Conservation (phyloP, 345 rosid genomes). For the Bruguiera parviflora region DNA sequence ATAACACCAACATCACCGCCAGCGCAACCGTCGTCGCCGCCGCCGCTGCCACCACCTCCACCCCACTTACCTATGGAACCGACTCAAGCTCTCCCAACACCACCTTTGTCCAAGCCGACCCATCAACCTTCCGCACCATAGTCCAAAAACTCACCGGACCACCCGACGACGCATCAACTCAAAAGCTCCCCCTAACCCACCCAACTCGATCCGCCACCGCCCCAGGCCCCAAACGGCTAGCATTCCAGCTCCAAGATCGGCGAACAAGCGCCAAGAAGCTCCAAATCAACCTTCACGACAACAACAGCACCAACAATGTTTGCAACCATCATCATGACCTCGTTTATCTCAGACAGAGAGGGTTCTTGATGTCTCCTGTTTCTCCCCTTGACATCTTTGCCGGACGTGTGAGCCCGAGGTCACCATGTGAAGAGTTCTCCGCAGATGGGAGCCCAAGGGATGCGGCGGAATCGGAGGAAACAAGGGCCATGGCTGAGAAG, state of each 20-base stretch:
- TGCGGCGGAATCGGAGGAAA: slow-evolving; percentile 26
- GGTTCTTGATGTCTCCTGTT: slow-evolving; percentile 63
- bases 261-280: slow-evolving; percentile 62
- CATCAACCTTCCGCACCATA: slow-evolving; percentile 74
- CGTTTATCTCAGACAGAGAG: slow-evolving; percentile 23
- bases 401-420: slow-evolving; percentile 37
- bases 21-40: slow-evolving; percentile 23
- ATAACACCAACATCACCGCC: background rate
- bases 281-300: slow-evolving; percentile 56
- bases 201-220: slow-evolving; percentile 21
- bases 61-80: slow-evolving; percentile 38
- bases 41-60: slow-evolving; percentile 11
- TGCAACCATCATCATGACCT: slow-evolving; percentile 12
- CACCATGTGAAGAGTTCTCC: slow-evolving; percentile 19
- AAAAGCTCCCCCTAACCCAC: slow-evolving; percentile 48
- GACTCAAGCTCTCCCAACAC: slow-evolving; percentile 57
- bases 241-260: slow-evolving; percentile 85
- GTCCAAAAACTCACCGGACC: slow-evolving; percentile 92
- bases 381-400: slow-evolving; percentile 61
- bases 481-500: slow-evolving; percentile 53
- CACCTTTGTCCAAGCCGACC: slow-evolving; percentile 86
- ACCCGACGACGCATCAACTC: slow-evolving; percentile 42
- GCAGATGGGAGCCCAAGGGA: slow-evolving; percentile 33
- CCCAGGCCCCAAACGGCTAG: slow-evolving; percentile 38
- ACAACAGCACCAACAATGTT: slow-evolving; percentile 16